Evolutionary conservation across 805 yeast genomes (phyloP).

Genomic region (Ogataea degrootiae): DNA sequence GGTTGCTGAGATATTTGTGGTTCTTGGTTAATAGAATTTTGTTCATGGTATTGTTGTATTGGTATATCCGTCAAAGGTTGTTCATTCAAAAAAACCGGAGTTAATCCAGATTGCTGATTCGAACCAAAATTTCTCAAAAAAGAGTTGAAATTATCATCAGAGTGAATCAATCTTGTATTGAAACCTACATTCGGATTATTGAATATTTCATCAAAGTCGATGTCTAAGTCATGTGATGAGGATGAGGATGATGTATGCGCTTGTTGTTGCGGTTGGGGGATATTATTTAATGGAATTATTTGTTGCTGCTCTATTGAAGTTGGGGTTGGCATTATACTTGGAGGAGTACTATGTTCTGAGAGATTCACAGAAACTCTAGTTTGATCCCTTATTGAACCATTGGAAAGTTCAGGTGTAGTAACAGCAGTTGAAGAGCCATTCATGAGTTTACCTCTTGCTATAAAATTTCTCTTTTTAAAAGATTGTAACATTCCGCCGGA

Average conservation of each 20-base stretch:
- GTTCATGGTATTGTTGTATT: background rate
- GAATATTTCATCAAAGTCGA: slow-evolving; percentile 27
- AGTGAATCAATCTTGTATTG: slow-evolving; percentile 33
- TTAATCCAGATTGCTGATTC: background rate
- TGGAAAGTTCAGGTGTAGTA: background rate
- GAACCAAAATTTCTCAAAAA: slow-evolving; percentile 6
- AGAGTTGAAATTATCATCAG: slow-evolving; percentile 28
- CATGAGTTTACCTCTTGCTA: slow-evolving; percentile 13
- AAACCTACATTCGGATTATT: slow-evolving; percentile 28
- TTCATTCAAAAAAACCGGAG: background rate
- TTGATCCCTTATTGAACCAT: too few relatives aligned
- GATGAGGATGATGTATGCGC: background rate
- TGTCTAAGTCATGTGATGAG: slow-evolving; percentile 11
- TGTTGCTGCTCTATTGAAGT: background rate
- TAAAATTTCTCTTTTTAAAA: slow-evolving; percentile 28
- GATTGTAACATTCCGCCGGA: slow-evolving; percentile 32
- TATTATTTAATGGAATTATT: too few relatives aligned
- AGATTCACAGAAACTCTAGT: background rate
- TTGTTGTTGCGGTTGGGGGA: background rate
- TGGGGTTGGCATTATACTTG: background rate
- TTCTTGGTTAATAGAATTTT: background rate
- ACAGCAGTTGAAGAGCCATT: background rate
- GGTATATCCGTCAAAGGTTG: background rate
- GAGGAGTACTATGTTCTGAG: background rate
- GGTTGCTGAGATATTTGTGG: background rate